Evolutionary conservation across 2,329 filamentous ascomycete species (phyloP).

Genomic region (Neonectria neomacrospora): DNA sequence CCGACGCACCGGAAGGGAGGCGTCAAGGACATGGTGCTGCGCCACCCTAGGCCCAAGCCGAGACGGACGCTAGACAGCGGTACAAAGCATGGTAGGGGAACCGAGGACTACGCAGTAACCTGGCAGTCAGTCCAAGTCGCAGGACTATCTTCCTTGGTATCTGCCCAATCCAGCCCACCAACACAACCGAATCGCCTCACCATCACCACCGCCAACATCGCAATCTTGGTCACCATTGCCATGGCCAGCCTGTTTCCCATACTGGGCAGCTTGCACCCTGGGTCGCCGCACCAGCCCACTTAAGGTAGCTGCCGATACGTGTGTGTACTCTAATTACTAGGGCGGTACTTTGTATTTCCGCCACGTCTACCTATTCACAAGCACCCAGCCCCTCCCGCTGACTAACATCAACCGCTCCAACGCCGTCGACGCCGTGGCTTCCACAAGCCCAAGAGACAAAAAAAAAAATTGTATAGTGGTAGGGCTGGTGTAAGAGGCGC

Average conservation of each 20-base stretch:
- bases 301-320: no score
- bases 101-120: slow-evolving; percentile 1
- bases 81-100: slow-evolving; percentile 27
- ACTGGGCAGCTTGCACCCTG: not conserved
- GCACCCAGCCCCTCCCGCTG: not conserved
- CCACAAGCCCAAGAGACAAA: not conserved
- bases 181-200: slow-evolving; percentile 9
- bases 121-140: not conserved
- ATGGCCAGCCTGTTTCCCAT: not conserved
- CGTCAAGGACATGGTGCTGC: slow-evolving; percentile 24
- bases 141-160: no score
- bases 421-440: not conserved
- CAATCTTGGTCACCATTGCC: not conserved
- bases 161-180: not conserved
- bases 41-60: slow-evolving; percentile 22
- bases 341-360: not conserved
- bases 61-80: slow-evolving; percentile 25
- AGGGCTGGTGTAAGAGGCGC: slow-evolving; percentile 5
- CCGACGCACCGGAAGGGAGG: slow-evolving; percentile 15
- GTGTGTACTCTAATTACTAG: not conserved
- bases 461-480: not conserved
- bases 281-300: not conserved
- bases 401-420: not conserved
- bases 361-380: not conserved
- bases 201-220: not conserved